Percentiles rank a stretch among this genome's conserved stretches.
Conservation (phyloP, 495 filamentous ascomycete genomes). For the Symbiotaphrina buchneri region DNA sequence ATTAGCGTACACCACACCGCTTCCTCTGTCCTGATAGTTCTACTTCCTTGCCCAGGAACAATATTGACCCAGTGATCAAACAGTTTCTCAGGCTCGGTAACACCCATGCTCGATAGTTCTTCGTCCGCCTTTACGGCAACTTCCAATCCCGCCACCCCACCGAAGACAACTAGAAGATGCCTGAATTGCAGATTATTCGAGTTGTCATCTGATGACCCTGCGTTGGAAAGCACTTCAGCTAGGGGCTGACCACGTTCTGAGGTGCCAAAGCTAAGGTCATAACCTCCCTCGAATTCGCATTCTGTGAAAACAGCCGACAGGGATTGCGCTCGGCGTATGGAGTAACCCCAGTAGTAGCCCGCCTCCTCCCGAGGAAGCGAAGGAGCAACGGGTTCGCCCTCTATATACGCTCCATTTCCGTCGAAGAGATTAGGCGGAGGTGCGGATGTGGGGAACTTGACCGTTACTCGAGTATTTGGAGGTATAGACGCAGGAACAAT, state of each 20-base stretch:
- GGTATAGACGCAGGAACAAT: constrained; percentile 29
- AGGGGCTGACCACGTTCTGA: constrained; percentile 43
- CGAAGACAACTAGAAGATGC: constrained; percentile 50
- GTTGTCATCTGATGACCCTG: constrained; percentile 10
- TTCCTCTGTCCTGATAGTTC: constrained; percentile 60
- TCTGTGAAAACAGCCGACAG: constrained; percentile 45
- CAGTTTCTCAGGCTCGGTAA: constrained; percentile 30
- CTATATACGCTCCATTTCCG: constrained; percentile 2
- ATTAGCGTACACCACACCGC: constrained; percentile 48
- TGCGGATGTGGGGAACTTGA: constrained; percentile 27
- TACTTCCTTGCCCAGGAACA: constrained; percentile 47
- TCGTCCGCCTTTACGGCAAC: constrained; percentile 41
- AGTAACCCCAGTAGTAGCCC: constrained; percentile 65
- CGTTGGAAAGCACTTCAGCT: neutral
- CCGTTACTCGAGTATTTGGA: constrained; percentile 36
- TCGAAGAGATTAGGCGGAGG: neutral
- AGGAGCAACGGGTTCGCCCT: constrained; percentile 32
- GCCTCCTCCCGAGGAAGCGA: constrained; percentile 34
- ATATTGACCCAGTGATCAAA: constrained; percentile 67
- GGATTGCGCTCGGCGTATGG: constrained; percentile 28
- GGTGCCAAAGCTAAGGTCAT: constrained; percentile 49
- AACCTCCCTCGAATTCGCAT: constrained; percentile 35
- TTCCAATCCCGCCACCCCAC: constrained; percentile 50
- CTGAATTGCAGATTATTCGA: constrained; percentile 24
- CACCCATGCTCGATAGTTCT: constrained; percentile 28